A percentile compares a stretch with the other conserved stretches of the same genome.
phyloP scores from a whole-genome alignment of 192 early-diverging fungal species.

The Linnemannia schmuckeri region DNA sequence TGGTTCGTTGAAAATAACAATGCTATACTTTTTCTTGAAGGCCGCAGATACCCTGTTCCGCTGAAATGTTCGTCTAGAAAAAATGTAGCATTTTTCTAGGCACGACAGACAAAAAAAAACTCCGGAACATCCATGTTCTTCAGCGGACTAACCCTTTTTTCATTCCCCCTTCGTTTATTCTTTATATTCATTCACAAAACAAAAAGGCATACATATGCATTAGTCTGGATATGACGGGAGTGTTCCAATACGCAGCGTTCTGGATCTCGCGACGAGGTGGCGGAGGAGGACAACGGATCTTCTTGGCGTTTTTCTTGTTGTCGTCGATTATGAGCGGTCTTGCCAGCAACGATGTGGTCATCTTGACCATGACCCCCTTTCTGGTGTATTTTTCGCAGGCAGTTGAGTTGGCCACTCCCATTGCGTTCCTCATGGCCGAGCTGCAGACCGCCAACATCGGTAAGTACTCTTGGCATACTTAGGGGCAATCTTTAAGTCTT shows the following conservation, averaged over 20 bases:
- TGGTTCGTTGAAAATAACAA: slow-evolving; percentile 46
- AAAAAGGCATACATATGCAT: slow-evolving; percentile 78
- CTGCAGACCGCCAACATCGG: slow-evolving; percentile 80
- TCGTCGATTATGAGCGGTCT: slow-evolving; percentile 77
- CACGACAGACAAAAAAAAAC: not conserved
- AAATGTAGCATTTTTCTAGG: not conserved
- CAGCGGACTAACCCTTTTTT: not conserved
- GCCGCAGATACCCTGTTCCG: not conserved
- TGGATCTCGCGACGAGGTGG: slow-evolving; percentile 74
- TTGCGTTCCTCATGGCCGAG: slow-evolving; percentile 77
- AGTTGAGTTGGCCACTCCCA: slow-evolving; percentile 65
- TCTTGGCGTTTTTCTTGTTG: slow-evolving; percentile 75
- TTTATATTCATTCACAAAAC: not conserved
- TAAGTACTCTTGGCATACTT: not conserved
- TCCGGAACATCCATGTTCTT: not conserved
- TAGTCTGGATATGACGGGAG: slow-evolving; percentile 83
- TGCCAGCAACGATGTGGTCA: slow-evolving; percentile 86
- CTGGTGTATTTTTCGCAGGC: slow-evolving; percentile 77
- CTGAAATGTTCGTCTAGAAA: not conserved
- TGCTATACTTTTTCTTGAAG: not conserved
- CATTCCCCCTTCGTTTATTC: not conserved
- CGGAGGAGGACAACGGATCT: slow-evolving; percentile 64
- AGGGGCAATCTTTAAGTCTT: too few relatives aligned
- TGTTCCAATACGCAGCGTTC: slow-evolving; percentile 82
- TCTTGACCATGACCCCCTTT: slow-evolving; percentile 83